A percentile compares a stretch with the other conserved stretches of the same genome.
Conservation (phyloP, 805 yeast genomes). For the Kazachstania bromeliacearum region DNA sequence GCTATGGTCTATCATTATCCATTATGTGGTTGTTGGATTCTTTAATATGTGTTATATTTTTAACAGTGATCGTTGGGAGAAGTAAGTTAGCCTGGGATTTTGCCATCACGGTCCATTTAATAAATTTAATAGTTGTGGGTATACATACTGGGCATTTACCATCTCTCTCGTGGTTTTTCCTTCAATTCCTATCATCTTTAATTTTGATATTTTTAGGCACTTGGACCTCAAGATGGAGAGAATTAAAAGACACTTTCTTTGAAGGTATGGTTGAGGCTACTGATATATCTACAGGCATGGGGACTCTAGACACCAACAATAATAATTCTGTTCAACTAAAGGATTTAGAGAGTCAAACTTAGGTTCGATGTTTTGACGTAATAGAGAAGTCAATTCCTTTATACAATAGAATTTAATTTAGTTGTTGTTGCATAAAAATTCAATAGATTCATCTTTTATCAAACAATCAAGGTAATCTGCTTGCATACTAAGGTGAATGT, state of each 20-base stretch:
- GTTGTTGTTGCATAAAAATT: too few species aligned
- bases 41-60: conserved; percentile 70
- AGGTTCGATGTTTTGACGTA: too few species aligned
- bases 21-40: conserved; percentile 78
- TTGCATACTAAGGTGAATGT: too few species aligned
- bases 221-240: conserved; percentile 87
- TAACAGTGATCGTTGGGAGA: conserved; percentile 82
- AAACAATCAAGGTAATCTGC: too few species aligned
- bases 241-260: conserved; percentile 79
- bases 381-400: too few species aligned
- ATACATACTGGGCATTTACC: conserved; percentile 61
- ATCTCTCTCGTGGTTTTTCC: conserved; percentile 72
- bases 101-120: conserved; percentile 83
- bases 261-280: conserved; percentile 60
- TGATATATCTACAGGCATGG: conserved; percentile 3
- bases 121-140: conserved; percentile 66
- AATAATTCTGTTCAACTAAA: conserved; percentile 8
- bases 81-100: conserved; percentile 94
- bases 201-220: conserved; percentile 75
- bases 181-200: conserved; percentile 59
- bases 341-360: conserved; percentile 14
- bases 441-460: too few species aligned
- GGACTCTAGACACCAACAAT: not conserved
- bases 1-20: conserved; percentile 69
- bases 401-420: too few species aligned